A percentile compares a stretch with the other conserved stretches of the same genome.
phyloP scores from a whole-genome alignment of 148 eudicot species.

The Salicornia ramosissima region DNA sequence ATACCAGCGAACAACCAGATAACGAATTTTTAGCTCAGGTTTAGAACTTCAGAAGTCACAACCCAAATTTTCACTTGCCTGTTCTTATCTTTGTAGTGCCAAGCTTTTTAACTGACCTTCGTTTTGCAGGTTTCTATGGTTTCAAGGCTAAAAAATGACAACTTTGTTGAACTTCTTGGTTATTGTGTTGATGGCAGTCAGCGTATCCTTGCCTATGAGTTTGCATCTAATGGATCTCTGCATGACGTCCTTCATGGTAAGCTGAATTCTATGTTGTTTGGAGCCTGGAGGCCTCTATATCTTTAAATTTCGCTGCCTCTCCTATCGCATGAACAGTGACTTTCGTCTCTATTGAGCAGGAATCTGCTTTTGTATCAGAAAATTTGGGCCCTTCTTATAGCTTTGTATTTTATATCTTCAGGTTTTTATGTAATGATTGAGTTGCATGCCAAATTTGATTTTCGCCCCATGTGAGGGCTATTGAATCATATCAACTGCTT shows the following conservation, averaged over 20 bases:
- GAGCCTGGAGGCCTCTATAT: not conserved
- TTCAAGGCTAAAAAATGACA: constrained; percentile 73
- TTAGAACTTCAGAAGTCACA: not conserved
- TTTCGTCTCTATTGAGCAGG: no score
- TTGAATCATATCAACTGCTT: not conserved
- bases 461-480: not conserved
- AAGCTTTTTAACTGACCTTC: constrained; percentile 13
- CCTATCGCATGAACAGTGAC: no score
- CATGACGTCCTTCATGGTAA: constrained; percentile 85
- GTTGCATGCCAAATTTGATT: not conserved
- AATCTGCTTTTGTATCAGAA: not conserved
- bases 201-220: constrained; percentile 76
- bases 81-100: constrained; percentile 2
- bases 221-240: constrained; percentile 80
- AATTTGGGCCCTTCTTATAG: not conserved
- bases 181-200: constrained; percentile 69
- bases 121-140: constrained; percentile 65
- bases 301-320: no score
- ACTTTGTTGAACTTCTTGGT: constrained; percentile 73
- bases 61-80: not conserved
- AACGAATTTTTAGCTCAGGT: constrained; percentile 84
- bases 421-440: not conserved
- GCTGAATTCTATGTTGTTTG: not conserved
- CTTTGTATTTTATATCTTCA: not conserved
- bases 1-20: constrained; percentile 63